phyloP scores from a whole-genome alignment of 164 flowering plant species.

The Nelumbo lutea region DNA sequence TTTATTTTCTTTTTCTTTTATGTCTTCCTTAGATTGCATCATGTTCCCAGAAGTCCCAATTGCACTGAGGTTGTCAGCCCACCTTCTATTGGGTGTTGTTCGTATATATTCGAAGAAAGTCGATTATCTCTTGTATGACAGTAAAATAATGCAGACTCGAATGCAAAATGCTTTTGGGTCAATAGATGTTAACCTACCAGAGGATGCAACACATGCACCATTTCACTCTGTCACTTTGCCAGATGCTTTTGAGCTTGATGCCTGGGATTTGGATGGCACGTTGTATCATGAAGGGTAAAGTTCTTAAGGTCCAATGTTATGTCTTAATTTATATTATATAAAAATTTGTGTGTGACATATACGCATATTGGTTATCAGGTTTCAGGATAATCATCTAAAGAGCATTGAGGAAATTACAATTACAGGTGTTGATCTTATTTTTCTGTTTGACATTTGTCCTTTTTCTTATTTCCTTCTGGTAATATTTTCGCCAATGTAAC shows the following conservation, averaged over 20 bases:
- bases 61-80: constrained; percentile 78
- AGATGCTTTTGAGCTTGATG: constrained; percentile 62
- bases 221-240: constrained; percentile 73
- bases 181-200: constrained; percentile 48
- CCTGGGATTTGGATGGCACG: constrained; percentile 40
- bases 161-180: constrained; percentile 41
- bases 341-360: not conserved
- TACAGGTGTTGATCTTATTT: constrained; percentile 35
- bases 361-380: constrained; percentile 26
- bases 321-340: not conserved
- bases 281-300: constrained; percentile 28
- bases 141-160: constrained; percentile 31
- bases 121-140: constrained; percentile 65
- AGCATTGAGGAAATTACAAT: constrained; percentile 73
- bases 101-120: constrained; percentile 89
- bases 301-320: not conserved
- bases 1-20: not conserved
- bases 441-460: not conserved
- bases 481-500: not conserved
- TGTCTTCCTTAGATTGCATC: constrained; percentile 44
- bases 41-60: constrained; percentile 83
- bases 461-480: not conserved
- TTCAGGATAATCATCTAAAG: constrained; percentile 48
- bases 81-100: constrained; percentile 85
- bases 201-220: constrained; percentile 60